Evolutionary conservation across 208 protist species (phyloP).

Genomic region (Leishmania tropica): DNA sequence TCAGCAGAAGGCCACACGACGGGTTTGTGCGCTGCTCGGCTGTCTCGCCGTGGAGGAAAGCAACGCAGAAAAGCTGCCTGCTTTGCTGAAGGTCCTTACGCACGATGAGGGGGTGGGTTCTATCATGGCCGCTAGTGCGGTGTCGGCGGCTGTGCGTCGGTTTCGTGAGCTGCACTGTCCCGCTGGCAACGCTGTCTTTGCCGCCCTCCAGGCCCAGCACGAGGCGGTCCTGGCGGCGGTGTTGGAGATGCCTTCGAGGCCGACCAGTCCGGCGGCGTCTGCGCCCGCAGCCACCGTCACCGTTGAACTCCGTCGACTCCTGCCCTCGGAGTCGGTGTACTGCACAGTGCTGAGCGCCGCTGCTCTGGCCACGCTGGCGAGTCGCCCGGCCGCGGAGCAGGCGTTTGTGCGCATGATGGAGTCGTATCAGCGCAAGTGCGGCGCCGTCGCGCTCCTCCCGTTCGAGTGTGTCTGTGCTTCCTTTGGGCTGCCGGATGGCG

Average conservation of each 20-base stretch:
- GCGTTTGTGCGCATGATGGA: conserved; percentile 85
- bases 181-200: background rate
- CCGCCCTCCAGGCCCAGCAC: background rate
- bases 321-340: conserved; percentile 41
- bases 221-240: background rate
- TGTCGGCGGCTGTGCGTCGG: conserved; percentile 22
- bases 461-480: conserved; percentile 44
- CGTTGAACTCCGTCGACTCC: conserved; percentile 23
- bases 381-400: conserved; percentile 26
- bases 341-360: conserved; percentile 62
- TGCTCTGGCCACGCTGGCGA: conserved; percentile 47
- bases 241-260: background rate
- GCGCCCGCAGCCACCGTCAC: background rate
- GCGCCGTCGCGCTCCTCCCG: conserved; percentile 56
- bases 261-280: background rate
- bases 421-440: conserved; percentile 57
- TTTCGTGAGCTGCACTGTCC: conserved; percentile 12
- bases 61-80: conserved; percentile 9
- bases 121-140: conserved; percentile 2
- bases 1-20: conserved; percentile 14
- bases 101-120: conserved; percentile 3
- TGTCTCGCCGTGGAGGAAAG: conserved; percentile 22
- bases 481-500: conserved; percentile 22
- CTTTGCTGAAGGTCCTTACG: conserved; percentile 12
- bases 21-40: conserved; percentile 13